Evolutionary conservation across 345 rosid genomes (phyloP).

Genomic region (Cardamine chenopodiifolia): DNA sequence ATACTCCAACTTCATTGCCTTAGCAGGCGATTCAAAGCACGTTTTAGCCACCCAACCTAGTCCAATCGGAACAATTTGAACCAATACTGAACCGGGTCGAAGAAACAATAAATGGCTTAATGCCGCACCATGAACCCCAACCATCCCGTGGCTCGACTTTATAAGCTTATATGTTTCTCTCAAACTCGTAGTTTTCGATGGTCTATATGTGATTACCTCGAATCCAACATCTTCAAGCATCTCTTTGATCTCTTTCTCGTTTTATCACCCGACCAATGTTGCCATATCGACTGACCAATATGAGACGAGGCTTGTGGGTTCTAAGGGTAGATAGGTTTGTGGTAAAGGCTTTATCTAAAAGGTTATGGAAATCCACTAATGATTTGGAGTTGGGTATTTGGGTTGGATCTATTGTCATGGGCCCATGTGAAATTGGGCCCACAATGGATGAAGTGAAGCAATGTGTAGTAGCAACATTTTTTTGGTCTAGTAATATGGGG

Average conservation of each 20-base stretch:
- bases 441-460: constrained; percentile 54
- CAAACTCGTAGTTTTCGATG: constrained; percentile 36
- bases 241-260: constrained; percentile 35
- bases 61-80: constrained; percentile 64
- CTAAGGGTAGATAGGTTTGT: neutral
- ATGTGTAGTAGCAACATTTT: constrained; percentile 47
- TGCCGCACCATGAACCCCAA: constrained; percentile 70
- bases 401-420: constrained; percentile 43
- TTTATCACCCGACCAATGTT: constrained; percentile 45
- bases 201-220: constrained; percentile 48
- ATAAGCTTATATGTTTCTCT: constrained; percentile 44
- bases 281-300: constrained; percentile 41
- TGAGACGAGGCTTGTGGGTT: constrained; percentile 23
- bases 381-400: constrained; percentile 46
- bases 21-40: constrained; percentile 48
- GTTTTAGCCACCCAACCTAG: constrained; percentile 47
- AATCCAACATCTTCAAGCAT: constrained; percentile 52
- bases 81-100: constrained; percentile 50
- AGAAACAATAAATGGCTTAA: constrained; percentile 61
- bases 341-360: constrained; percentile 47
- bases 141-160: constrained; percentile 57
- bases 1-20: constrained; percentile 54
- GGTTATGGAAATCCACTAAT: constrained; percentile 45
- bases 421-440: constrained; percentile 63
- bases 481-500: constrained; percentile 45